phyloP scores from a whole-genome alignment of 2,329 filamentous ascomycete species.

The Paracorniculantispora psalliotae region DNA sequence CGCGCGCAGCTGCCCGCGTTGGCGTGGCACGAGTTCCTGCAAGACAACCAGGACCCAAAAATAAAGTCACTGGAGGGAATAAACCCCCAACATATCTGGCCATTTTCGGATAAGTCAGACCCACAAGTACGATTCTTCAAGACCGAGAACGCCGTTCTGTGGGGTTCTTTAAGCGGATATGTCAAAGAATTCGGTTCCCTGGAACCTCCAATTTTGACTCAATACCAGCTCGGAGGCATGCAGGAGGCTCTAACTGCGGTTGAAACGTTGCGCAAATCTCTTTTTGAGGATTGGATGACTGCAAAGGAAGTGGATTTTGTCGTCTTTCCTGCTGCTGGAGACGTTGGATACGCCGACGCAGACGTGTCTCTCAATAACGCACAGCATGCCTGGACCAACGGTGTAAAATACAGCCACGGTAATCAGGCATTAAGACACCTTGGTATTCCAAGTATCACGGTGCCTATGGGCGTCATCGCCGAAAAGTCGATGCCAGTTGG shows the following conservation, averaged over 20 bases:
- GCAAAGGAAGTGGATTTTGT: conserved; percentile 36
- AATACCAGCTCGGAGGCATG: conserved; percentile 38
- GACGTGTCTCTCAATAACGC: conserved; percentile 28
- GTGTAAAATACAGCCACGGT: conserved; percentile 48
- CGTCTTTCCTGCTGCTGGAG: conserved; percentile 44
- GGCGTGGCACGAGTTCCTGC: conserved; percentile 48
- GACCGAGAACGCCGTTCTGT: conserved; percentile 18
- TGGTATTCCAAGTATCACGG: conserved; percentile 47
- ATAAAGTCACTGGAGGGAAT: conserved; percentile 32
- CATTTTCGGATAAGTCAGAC: conserved; percentile 17
- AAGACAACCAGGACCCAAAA: conserved; percentile 34
- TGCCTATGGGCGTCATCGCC: conserved; percentile 46
- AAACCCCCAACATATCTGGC: conserved; percentile 32
- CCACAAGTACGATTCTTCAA: conserved; percentile 14
- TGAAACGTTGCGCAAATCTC: conserved; percentile 42
- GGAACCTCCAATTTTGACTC: conserved; percentile 18
- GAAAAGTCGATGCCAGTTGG: conserved; percentile 46
- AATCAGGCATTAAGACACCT: conserved; percentile 49
- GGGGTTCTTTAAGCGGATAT: conserved; percentile 16
- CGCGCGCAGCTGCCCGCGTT: conserved; percentile 44
- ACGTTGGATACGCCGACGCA: conserved; percentile 42
- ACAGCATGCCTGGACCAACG: conserved; percentile 27
- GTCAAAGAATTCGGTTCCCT: conserved; percentile 13
- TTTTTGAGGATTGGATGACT: conserved; percentile 48
- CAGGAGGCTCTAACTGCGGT: conserved; percentile 36